Conservation (phyloP, 2,329 filamentous ascomycete species). For the Podosphaera xanthii region DNA sequence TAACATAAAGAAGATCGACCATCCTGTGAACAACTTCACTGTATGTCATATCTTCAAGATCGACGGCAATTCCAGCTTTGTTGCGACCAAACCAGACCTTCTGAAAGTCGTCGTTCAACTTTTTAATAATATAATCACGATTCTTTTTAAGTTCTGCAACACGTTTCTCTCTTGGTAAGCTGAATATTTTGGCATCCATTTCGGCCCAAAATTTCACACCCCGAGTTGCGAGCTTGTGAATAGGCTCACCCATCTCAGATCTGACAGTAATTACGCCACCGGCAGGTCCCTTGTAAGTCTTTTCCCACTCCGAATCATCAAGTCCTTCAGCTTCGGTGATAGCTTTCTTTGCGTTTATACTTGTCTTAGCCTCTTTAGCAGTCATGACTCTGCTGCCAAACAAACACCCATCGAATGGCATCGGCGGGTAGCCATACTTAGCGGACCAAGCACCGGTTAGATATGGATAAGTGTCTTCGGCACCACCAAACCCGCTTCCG, state of each 20-base stretch:
- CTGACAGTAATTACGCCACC: constrained; percentile 91
- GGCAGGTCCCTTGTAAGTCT: constrained; percentile 75
- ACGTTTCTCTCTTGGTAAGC: constrained; percentile 74
- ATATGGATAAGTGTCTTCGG: constrained; percentile 81
- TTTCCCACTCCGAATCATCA: constrained; percentile 67
- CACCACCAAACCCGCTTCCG: constrained; percentile 75
- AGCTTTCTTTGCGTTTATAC: constrained; percentile 66
- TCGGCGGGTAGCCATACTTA: constrained; percentile 66
- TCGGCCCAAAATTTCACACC: constrained; percentile 95
- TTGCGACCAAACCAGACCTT: constrained; percentile 93
- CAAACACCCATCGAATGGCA: constrained; percentile 83
- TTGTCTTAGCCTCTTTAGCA: constrained; percentile 77
- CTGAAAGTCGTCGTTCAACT: constrained; percentile 87
- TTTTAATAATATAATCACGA: constrained; percentile 79
- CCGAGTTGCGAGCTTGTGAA: constrained; percentile 92
- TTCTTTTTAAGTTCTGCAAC: constrained; percentile 72
- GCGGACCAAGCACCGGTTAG: constrained; percentile 75
- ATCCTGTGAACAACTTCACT: constrained; percentile 67
- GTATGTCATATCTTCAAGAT: constrained; percentile 92
- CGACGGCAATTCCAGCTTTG: constrained; percentile 54
- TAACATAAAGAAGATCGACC: constrained; percentile 78
- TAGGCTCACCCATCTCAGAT: constrained; percentile 98
- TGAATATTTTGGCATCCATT: constrained; percentile 98
- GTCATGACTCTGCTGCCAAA: constrained; percentile 92
- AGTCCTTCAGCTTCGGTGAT: constrained; percentile 72